Base-by-base conservation (phyloP, 345 rosid genomes). In the Psidium friedrichsthalianum region DNA sequence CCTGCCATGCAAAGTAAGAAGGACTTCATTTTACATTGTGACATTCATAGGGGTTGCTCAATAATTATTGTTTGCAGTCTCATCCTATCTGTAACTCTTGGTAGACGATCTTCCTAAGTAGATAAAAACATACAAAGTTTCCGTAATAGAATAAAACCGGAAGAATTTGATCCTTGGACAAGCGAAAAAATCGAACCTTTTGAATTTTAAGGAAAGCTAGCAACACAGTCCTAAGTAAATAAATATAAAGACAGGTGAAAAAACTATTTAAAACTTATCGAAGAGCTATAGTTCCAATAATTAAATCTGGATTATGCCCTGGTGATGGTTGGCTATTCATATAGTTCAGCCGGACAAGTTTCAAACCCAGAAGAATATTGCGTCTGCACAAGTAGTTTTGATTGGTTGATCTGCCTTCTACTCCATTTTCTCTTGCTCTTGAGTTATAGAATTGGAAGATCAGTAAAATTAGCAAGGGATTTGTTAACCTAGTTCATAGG, bases 1-100 rank as follows among this genome's bases (percentile, higher is more conserved):
- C 84, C 96, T 96, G 86, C 98, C 98, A 57, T 89, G 93, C 91
- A 84, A 93, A 93, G 96, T 94, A 93, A 88, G 88, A 84, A 42
- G 76, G 54, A 78, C 52, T 51, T 32, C 11, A 27, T 11, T 24
- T 54, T 25, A 74, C 44, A 74, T 74, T 8, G 10, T 69, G n/a
- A 32, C 21, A 21, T 84, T 53, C 49, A 74, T 52, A 18, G 78
- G 24, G 78, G 78, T 32, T 69, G 78, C 13, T 69, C 78, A 69
- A 69, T 47, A 8, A 18, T 32, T 24, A 18, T 32, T 69, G 24
- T 69, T 32, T 69, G 78, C 47, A 32, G 44, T 69, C 22, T 69
- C 47, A 69, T 69, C 78, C 44, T 69, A 16, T 69, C 24, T 69
- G 78, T 32, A 32, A 32, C 78, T 69, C 9, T 8, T 18, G 78